phyloP scores from a whole-genome alignment of 352 stramenopile genomes.

The Thalassiosira hispida region DNA sequence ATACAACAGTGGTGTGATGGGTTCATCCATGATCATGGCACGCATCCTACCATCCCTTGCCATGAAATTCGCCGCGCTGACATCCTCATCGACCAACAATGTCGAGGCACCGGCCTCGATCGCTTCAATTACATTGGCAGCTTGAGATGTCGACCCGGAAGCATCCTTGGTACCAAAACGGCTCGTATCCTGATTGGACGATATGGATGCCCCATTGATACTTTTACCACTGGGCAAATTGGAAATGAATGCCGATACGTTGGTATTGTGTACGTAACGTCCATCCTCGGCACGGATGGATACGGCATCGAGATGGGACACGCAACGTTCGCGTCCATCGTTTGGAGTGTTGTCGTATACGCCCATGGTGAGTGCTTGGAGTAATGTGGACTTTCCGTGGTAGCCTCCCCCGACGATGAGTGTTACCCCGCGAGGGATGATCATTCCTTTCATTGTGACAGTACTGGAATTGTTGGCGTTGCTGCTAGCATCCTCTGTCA shows the following conservation, averaged over 20 bases:
- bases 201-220: constrained; percentile 73
- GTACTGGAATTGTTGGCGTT: constrained; percentile 15
- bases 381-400: constrained; percentile 96
- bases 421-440: constrained; percentile 91
- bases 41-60: constrained; percentile 97
- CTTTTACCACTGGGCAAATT: constrained; percentile 88
- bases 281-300: constrained; percentile 96
- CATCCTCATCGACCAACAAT: constrained; percentile 97
- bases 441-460: constrained; percentile 89
- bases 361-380: constrained; percentile 91
- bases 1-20: constrained; percentile 97
- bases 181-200: constrained; percentile 82
- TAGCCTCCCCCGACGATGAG: constrained; percentile 97
- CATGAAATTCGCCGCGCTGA: constrained; percentile 98
- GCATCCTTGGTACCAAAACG: constrained; percentile 93
- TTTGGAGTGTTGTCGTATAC: constrained; percentile 95
- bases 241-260: constrained; percentile 95
- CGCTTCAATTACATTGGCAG: constrained; percentile 93
- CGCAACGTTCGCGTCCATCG: constrained; percentile 94
- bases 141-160: constrained; percentile 95
- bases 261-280: constrained; percentile 90
- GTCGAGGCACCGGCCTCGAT: constrained; percentile 90
- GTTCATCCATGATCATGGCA: constrained; percentile 94
- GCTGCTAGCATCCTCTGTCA: not conserved
- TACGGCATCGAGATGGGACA: constrained; percentile 88